Percentiles rank a stretch among this genome's conserved stretches.
These are phyloP conservation scores for Nidula niveotomentosa DNA, from an alignment of 1,284 basidiomycete genomes.

Conservation along the genomic window DNA sequence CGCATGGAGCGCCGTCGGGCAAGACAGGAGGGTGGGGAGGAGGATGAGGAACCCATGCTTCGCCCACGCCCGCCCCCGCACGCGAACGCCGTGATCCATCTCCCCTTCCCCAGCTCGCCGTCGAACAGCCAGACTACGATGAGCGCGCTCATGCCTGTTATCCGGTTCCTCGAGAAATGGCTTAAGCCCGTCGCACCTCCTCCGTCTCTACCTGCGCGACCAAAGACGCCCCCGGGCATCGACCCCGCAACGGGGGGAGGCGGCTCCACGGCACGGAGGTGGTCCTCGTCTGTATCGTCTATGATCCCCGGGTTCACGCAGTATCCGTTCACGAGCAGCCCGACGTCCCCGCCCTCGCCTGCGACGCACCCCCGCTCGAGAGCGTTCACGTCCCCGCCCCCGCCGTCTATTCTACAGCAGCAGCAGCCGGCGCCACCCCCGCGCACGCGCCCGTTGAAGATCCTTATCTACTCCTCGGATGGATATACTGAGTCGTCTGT, in stretches of 20 bases:
- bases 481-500: conserved; percentile 92
- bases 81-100: conserved; percentile 69
- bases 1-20: conserved; percentile 8
- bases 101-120: conserved; percentile 72
- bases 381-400: conserved; percentile 20
- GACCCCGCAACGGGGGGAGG: conserved; percentile 2
- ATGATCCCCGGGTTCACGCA: conserved; percentile 28
- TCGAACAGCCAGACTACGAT: conserved; percentile 45
- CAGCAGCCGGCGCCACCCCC: conserved; percentile 19
- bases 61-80: conserved; percentile 67
- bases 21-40: conserved; percentile 12
- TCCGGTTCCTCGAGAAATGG: conserved; percentile 62
- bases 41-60: conserved; percentile 17
- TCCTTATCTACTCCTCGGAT: conserved; percentile 76
- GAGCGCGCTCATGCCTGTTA: conserved; percentile 52
- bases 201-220: conserved; percentile 9
- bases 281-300: conserved; percentile 36
- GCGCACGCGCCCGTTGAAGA: conserved; percentile 63
- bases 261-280: conserved; percentile 22
- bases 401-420: conserved; percentile 18
- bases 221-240: neutral
- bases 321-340: conserved; percentile 2
- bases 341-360: no score
- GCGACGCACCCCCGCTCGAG: conserved; percentile 8
- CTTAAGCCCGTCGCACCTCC: conserved; percentile 40